Evolutionary conservation across 139 green algal genomes (phyloP).

Genomic region (Micractinium sp.): DNA sequence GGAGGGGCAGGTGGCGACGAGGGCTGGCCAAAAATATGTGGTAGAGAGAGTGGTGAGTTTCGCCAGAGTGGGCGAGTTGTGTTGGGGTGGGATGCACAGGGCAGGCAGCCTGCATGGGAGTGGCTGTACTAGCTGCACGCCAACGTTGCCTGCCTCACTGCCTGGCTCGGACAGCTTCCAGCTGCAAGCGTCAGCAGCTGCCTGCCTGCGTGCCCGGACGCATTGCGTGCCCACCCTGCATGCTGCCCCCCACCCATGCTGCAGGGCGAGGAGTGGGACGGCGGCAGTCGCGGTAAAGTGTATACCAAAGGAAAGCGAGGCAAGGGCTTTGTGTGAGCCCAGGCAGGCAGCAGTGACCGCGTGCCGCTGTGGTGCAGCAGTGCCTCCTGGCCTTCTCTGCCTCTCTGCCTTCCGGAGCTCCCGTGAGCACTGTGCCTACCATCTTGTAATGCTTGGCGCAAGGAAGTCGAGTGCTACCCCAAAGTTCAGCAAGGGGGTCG

Average conservation of each 20-base stretch:
- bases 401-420: no score
- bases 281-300: slow-evolving; percentile 36
- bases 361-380: no score
- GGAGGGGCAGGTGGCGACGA: slow-evolving; percentile 63
- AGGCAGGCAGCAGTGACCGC: no score
- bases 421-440: no score
- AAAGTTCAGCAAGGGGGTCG: no score
- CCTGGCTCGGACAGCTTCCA: background rate
- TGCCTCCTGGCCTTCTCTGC: no score
- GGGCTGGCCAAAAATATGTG: slow-evolving; percentile 77
- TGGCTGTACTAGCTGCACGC: background rate
- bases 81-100: no score
- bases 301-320: slow-evolving; percentile 32
- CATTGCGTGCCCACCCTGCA: background rate
- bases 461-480: no score
- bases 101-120: background rate
- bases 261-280: slow-evolving; percentile 43
- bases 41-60: slow-evolving; percentile 52
- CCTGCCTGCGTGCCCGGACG: background rate
- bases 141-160: background rate
- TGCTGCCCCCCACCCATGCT: background rate
- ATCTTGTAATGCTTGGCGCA: no score
- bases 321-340: slow-evolving; percentile 6
- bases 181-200: no score
- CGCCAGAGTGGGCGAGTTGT: no score